Conservation (phyloP, 2,329 filamentous ascomycete species). For the Ilyonectria sp. region DNA sequence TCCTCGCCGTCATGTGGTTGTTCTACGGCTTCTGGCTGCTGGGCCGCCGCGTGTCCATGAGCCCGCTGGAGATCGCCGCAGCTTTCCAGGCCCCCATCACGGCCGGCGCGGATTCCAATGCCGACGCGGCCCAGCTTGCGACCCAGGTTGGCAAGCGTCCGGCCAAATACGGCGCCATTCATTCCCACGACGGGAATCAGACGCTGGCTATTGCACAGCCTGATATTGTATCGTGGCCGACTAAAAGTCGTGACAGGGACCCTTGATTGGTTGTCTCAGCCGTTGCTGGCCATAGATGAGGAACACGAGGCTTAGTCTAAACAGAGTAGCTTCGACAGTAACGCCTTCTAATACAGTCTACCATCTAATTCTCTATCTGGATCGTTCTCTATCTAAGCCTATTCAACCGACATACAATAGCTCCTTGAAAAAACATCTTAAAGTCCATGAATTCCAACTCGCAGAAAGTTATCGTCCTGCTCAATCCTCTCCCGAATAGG, state of each 20-base stretch:
- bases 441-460: slow-evolving; percentile 2
- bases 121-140: slow-evolving; percentile 7
- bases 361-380: no score
- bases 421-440: not conserved
- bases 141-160: slow-evolving; percentile 25
- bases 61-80: slow-evolving; percentile 22
- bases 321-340: no score
- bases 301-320: no score
- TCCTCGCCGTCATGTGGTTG: not conserved
- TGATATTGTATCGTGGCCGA: not conserved
- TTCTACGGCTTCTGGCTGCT: slow-evolving; percentile 25
- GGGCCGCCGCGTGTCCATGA: slow-evolving; percentile 18
- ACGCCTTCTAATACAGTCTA: no score
- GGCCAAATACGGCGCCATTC: slow-evolving; percentile 5
- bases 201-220: not conserved
- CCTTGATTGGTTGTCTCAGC: not conserved
- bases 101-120: slow-evolving; percentile 14
- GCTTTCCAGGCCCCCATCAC: slow-evolving; percentile 19
- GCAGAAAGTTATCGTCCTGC: slow-evolving; percentile 2
- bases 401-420: no score
- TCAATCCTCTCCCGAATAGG: slow-evolving; percentile 27
- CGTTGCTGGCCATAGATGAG: no score
- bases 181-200: not conserved
- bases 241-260: not conserved
- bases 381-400: no score